phyloP scores from a whole-genome alignment of 768 basidiomycete genomes.

The Suillus lakei region DNA sequence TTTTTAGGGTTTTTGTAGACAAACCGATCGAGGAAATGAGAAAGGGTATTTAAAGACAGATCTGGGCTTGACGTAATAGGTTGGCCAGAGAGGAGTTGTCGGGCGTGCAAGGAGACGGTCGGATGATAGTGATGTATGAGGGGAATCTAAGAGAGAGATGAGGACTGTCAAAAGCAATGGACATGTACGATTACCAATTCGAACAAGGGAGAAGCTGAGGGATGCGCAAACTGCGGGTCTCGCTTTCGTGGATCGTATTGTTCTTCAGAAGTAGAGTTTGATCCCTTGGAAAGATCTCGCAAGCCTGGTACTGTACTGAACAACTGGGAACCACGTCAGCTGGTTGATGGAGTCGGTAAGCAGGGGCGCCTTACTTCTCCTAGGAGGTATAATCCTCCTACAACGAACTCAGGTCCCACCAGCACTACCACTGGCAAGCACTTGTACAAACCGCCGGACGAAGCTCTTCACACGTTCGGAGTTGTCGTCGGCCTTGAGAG shows the following conservation, averaged over 20 bases:
- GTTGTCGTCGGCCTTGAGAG: slow-evolving; percentile 71
- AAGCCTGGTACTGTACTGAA: slow-evolving; percentile 54
- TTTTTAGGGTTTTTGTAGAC: slow-evolving; percentile 97
- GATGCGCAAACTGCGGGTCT: slow-evolving; percentile 86
- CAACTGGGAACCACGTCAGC: slow-evolving; percentile 40
- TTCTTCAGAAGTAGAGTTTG: slow-evolving; percentile 29
- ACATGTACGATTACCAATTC: slow-evolving; percentile 69
- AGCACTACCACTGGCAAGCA: slow-evolving; percentile 68
- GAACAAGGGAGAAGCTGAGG: slow-evolving; percentile 82
- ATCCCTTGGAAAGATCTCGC: slow-evolving; percentile 47
- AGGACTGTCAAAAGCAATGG: neutral
- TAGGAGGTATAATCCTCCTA: slow-evolving; percentile 85
- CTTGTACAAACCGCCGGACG: slow-evolving; percentile 82
- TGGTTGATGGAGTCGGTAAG: neutral
- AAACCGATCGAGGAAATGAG: slow-evolving; percentile 96
- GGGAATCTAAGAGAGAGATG: slow-evolving; percentile 57
- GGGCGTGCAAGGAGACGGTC: slow-evolving; percentile 82
- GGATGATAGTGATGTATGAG: slow-evolving; percentile 91
- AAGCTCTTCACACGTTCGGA: slow-evolving; percentile 75
- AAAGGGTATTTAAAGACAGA: slow-evolving; percentile 89
- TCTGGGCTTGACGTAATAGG: slow-evolving; percentile 85
- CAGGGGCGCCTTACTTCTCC: slow-evolving; percentile 68
- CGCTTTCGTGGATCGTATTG: slow-evolving; percentile 88
- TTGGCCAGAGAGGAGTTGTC: slow-evolving; percentile 73
- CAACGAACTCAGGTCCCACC: slow-evolving; percentile 87